A percentile compares a stretch with the other conserved stretches of the same genome.
Conservation (phyloP, 2,329 filamentous ascomycete species). For the Aurifilum marmelostoma region DNA sequence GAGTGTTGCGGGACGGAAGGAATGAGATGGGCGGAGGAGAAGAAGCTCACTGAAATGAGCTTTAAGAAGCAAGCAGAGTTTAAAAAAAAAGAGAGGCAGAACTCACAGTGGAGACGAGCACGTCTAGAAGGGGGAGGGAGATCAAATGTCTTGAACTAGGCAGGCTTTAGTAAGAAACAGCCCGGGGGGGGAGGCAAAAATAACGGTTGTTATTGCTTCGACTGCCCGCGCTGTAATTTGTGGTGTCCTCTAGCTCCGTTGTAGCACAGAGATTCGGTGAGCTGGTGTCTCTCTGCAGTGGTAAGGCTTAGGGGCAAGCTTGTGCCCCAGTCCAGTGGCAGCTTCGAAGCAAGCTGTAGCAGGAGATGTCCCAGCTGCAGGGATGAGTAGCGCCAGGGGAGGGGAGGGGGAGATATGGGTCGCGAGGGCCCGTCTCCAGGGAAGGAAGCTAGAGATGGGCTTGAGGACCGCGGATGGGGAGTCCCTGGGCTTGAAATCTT, state of each 20-base stretch:
- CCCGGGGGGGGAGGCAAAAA: slow-evolving; percentile 24
- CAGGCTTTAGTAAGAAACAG: slow-evolving; percentile 17
- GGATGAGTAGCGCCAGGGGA: slow-evolving; percentile 3
- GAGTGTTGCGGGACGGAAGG: slow-evolving; percentile 16
- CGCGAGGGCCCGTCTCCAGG: slow-evolving; percentile 2
- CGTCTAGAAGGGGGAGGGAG: slow-evolving; percentile 19
- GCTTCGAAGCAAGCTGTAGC: background rate
- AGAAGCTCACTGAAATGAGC: background rate
- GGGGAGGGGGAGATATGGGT: slow-evolving; percentile 11
- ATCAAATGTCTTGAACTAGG: slow-evolving; percentile 22
- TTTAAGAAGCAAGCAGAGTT: slow-evolving; percentile 1
- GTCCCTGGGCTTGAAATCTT: slow-evolving; percentile 7
- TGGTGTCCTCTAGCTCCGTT: slow-evolving; percentile 25
- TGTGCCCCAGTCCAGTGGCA: background rate
- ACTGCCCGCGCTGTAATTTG: slow-evolving; percentile 15
- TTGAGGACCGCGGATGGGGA: slow-evolving; percentile 10
- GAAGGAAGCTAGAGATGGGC: slow-evolving; percentile 3
- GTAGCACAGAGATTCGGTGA: slow-evolving; percentile 22
- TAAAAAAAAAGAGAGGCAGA: background rate
- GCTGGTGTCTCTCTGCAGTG: slow-evolving; percentile 7
- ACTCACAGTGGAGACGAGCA: slow-evolving; percentile 20
- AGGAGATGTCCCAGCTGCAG: slow-evolving; percentile 15
- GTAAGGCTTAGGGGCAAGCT: slow-evolving; percentile 7
- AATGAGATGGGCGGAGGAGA: background rate
- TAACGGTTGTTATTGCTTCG: slow-evolving; percentile 24